Evolutionary conservation across 2,329 filamentous ascomycete genomes (phyloP), one percentile per base, ranked within the genome.

Genomic region (Trichoderma lentiforme): DNA sequence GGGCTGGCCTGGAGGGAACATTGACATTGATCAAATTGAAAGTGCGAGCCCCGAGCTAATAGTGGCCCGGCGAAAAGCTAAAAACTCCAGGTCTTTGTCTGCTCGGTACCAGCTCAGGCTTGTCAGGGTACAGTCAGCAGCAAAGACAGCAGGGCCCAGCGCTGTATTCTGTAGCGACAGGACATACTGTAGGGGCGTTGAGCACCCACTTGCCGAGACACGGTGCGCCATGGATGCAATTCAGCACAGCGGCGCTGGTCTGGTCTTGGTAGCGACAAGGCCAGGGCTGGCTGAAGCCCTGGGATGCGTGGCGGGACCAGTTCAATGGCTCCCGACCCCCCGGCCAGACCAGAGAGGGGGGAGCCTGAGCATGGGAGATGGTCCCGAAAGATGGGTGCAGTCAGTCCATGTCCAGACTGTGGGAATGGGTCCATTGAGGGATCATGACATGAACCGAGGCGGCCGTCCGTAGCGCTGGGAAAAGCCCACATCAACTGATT

Each of bases 331-430:
- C 24, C 63, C 64, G 30, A 58, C 56, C 51, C 66, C 26, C 53
- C 28, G 57, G 64, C 53, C 47, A 8, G 18, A 8, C 15, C 36
- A 39, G 36, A 18, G 14, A 39, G 34, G 34, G 60, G 68, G 60
- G 36, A 15, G 21, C 21, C 1, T 21, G 21, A 18, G 36, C 36
- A 39, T 15, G 36, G 68, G 68, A 65, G 69, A 21, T 15, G 65
- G 58, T 72, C 57, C 71, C 71, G 71, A 70, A 43, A 70, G 65
- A 69, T 70, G 71, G 71, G 70, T 58, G 34, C 70, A 58, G 30
- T 43, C 39, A 43, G 39, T 43, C 43, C 43, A 47, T 47, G 53
- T 34, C 51, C 15, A 39, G 28, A 58, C 56, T 58, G 56, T 58
- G 56, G 53, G 15, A 28, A 36, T 36, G 34, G 34, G 11, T 34